Evolutionary conservation across 2,329 filamentous ascomycete genomes (phyloP).

Genomic region (Botrytis fabae): DNA sequence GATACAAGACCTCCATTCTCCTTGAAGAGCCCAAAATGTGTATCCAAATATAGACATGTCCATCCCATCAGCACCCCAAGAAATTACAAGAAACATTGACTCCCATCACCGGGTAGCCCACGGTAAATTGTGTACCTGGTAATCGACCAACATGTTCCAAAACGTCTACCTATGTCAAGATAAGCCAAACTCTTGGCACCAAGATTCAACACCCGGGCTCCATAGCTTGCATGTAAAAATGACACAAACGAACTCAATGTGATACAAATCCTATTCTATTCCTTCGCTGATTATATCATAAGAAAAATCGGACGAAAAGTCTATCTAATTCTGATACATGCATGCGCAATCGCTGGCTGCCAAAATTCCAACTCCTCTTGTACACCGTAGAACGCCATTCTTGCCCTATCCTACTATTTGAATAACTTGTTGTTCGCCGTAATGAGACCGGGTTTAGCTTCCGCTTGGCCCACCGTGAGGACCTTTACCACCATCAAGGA

Average conservation of each 20-base stretch:
- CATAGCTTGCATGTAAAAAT: background rate
- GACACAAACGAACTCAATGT: background rate
- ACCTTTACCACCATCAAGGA: constrained; percentile 66
- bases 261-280: background rate
- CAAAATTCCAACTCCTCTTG: constrained; percentile 13
- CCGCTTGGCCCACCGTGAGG: constrained; percentile 35
- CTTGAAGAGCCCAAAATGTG: no score
- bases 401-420: constrained; percentile 22
- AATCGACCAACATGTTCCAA: no score
- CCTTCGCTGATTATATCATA: background rate
- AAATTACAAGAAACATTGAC: no score
- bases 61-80: no score
- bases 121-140: no score
- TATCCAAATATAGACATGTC: no score
- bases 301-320: background rate
- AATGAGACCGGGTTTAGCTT: background rate
- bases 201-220: background rate
- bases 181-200: background rate
- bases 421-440: background rate
- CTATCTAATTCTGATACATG: constrained; percentile 13
- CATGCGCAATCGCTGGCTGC: background rate
- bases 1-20: no score
- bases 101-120: no score
- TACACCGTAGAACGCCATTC: constrained; percentile 20
- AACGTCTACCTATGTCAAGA: background rate